Evolutionary conservation across 2,329 filamentous ascomycete genomes (phyloP).

Genomic region (Aspergillus aculeatus): DNA sequence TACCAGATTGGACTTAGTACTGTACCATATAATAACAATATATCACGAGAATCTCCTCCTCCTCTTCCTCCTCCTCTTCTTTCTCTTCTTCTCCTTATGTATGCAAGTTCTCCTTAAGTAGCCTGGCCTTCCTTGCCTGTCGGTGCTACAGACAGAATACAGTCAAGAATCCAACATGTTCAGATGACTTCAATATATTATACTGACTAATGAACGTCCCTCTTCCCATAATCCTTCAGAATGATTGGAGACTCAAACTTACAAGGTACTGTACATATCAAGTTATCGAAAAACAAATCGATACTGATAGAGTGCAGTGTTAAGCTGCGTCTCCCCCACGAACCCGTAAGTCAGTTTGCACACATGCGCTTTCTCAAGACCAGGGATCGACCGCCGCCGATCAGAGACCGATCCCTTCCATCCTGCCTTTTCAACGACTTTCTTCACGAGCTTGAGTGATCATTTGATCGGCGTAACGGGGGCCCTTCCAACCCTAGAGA

Average conservation of each 20-base stretch:
- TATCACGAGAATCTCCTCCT: too few relatives aligned
- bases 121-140: not conserved
- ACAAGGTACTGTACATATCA: too few relatives aligned
- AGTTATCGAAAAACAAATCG: too few relatives aligned
- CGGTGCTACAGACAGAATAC: not conserved
- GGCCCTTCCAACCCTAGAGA: slow-evolving; percentile 39
- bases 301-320: not conserved
- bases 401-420: not conserved
- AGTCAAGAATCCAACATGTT: not conserved
- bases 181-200: not conserved
- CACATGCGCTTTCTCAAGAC: not conserved
- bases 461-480: slow-evolving; percentile 20
- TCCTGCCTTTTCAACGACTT: not conserved
- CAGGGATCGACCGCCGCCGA: not conserved
- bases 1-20: too few relatives aligned
- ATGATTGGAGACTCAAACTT: too few relatives aligned
- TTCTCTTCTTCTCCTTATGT: too few relatives aligned
- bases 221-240: too few relatives aligned
- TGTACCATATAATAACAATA: too few relatives aligned
- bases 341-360: not conserved
- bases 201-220: not conserved
- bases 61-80: too few relatives aligned
- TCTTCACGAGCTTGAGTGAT: not conserved
- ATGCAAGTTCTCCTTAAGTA: not conserved
- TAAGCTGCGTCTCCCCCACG: too few relatives aligned